Base-by-base conservation (phyloP, 2,329 filamentous ascomycete genomes). In the Domatiomyces globalis region DNA sequence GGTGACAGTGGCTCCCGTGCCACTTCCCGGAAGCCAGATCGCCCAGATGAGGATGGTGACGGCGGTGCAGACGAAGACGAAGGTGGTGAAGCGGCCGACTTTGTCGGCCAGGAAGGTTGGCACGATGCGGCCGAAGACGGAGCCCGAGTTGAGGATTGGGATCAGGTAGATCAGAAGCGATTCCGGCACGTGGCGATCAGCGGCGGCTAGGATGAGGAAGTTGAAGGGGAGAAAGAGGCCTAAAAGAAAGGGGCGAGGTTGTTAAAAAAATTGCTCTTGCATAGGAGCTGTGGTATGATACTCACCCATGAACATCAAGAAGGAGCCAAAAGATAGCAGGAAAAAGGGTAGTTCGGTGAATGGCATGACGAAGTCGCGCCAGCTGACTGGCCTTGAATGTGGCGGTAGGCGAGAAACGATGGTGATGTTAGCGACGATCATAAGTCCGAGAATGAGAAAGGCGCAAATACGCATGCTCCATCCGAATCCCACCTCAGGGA, bases 371-470 rank as follows among this genome's bases (percentile, higher is more conserved):
- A 71, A 67, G 7, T 65, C 60, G 49, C 60, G 49, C 18, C 61
- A 36, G 43, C 51, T 27, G 54, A 71, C 47, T 47, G 61, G 52
- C 27, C 63, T 65, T 5, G 62, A 62, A 25, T 53, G 62, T 1
- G 71, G 72, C 12, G 70, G 66, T 1, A 77, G 64, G 27, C 73
- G 71, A n/a, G 76, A 76, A 48, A 67, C 72, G 46, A 81, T 64
- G 0, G 76, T 77, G 0, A 77, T 60, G 25, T 70, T 68, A 22
- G 76, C 73, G 53, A 83, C 67, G 25, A 73, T 62, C 54, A 78
- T 69, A 53, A 79, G 66, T 49, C 70, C 73, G 54, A 85, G 73
- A 56, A 85, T 79, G 49, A 84, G 66, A 51, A 85, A 79, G n/a
- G 78, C 68, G 19, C 68, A 69, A 47, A 72, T 73, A 10, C 78